Percentiles rank a stretch among this genome's conserved stretches.
Conservation (phyloP, 2,329 filamentous ascomycete species). For the Talaromyces sp. region DNA sequence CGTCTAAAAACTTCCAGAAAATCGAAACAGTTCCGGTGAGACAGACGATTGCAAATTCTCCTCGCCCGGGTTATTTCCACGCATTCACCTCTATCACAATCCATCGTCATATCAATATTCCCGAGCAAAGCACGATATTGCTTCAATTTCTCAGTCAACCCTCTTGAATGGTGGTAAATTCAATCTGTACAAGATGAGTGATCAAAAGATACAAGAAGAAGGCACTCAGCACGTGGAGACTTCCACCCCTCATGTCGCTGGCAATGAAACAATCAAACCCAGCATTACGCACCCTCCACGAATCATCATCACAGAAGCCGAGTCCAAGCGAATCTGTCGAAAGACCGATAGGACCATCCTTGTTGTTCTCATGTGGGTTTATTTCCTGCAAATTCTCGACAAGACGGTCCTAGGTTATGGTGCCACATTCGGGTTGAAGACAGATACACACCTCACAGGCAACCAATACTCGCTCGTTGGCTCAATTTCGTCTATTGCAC, state of each 20-base stretch:
- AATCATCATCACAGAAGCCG: slow-evolving; percentile 27
- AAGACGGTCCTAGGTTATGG: slow-evolving; percentile 55
- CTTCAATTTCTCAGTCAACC: background rate
- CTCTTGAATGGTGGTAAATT: background rate
- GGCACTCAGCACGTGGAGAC: background rate
- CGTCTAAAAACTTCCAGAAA: no score
- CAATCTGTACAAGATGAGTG: background rate
- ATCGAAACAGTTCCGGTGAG: no score
- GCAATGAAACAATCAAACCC: background rate
- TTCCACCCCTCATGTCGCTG: background rate
- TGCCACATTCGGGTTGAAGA: slow-evolving; percentile 50
- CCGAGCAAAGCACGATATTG: background rate
- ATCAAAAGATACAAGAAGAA: background rate
- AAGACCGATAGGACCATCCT: slow-evolving; percentile 60
- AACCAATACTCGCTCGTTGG: slow-evolving; percentile 55
- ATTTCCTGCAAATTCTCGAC: slow-evolving; percentile 51
- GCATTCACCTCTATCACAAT: no score
- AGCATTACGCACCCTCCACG: background rate
- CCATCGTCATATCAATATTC: background rate
- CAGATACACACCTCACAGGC: slow-evolving; percentile 49
- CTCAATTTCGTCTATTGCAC: slow-evolving; percentile 55
- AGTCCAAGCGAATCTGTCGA: slow-evolving; percentile 52
- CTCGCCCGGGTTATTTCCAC: no score
- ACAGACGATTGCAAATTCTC: no score
- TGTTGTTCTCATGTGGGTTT: slow-evolving; percentile 40